Conservation (phyloP, 2,329 filamentous ascomycete genomes). For the Blastomyces silverae region DNA sequence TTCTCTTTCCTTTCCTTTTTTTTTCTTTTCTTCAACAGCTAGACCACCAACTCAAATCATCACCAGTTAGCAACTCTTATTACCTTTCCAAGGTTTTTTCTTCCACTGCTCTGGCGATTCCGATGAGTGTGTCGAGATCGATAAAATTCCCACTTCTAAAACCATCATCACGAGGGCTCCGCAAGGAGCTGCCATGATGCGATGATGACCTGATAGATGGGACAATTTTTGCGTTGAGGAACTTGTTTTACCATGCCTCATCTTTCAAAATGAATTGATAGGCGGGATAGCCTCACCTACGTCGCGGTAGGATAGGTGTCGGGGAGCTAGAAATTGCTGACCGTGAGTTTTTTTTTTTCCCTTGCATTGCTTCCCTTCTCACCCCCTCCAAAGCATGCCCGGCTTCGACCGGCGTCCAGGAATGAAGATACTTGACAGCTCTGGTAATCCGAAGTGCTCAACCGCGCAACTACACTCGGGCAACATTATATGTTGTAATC, state of each 20-base stretch:
- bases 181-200: conserved; percentile 36
- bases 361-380: conserved; percentile 11
- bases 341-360: not conserved
- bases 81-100: conserved; percentile 22
- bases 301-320: not conserved
- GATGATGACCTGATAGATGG: conserved; percentile 44
- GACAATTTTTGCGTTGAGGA: conserved; percentile 28
- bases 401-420: not conserved
- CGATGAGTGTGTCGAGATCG: conserved; percentile 64
- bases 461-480: conserved; percentile 30
- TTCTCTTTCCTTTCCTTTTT: conserved; percentile 22
- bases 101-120: conserved; percentile 61
- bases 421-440: conserved; percentile 38
- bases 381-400: not conserved
- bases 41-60: conserved; percentile 73
- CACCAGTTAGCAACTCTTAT: conserved; percentile 46
- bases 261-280: not conserved
- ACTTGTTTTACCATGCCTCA: not conserved
- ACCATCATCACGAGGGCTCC: conserved; percentile 65
- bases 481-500: conserved; percentile 12
- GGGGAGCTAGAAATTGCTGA: not conserved
- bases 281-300: not conserved
- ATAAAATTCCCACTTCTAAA: conserved; percentile 60
- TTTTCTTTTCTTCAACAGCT: conserved; percentile 41
- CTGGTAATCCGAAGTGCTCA: conserved; percentile 44